Conservation (phyloP, 23 red algal genomes). For the Agarophyton chilense region DNA sequence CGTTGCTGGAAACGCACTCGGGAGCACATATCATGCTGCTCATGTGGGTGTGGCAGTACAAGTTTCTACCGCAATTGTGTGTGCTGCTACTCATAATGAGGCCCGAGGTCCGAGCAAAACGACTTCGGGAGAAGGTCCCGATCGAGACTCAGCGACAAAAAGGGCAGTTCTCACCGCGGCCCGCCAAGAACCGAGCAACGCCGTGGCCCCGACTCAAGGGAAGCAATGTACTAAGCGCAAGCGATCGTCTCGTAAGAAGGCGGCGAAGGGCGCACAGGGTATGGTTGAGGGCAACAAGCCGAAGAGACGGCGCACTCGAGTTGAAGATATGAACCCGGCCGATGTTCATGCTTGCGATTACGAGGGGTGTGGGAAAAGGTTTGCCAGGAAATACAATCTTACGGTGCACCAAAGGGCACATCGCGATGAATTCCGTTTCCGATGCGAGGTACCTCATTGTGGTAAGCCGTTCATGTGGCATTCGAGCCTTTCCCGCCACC, state of each 20-base stretch:
- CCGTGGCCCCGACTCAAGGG: no score
- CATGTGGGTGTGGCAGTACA: no score
- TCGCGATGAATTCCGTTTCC: conserved; percentile 62
- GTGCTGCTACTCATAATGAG: no score
- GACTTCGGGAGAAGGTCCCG: no score
- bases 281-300: background rate
- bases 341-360: conserved; percentile 38
- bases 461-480: conserved; percentile 76
- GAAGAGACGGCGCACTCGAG: conserved; percentile 30
- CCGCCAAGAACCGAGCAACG: no score
- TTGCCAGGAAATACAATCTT: conserved; percentile 81
- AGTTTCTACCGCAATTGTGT: no score
- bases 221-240: background rate
- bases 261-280: background rate
- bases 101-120: no score
- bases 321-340: conserved; percentile 42
- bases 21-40: no score
- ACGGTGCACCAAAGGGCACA: conserved; percentile 71
- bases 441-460: conserved; percentile 43
- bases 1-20: no score
- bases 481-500: conserved; percentile 46
- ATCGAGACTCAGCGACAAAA: no score
- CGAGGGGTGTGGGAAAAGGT: conserved; percentile 48
- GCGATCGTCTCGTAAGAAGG: background rate
- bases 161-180: no score